These are phyloP conservation scores for Centella asiatica DNA, from an alignment of 129 eudicot genomes.

Conservation along the genomic window DNA sequence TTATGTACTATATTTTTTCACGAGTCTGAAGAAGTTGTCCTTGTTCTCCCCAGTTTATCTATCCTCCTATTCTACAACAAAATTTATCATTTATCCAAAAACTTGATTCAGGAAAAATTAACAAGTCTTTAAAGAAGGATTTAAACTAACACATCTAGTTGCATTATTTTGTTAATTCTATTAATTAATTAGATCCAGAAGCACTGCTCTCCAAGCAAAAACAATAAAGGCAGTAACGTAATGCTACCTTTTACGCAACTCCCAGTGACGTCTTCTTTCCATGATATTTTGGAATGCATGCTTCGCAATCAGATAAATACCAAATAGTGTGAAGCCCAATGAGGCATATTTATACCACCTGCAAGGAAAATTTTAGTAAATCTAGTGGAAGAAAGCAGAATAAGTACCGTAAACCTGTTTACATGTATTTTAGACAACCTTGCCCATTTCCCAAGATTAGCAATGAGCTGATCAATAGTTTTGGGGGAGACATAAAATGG, in stretches of 20 bases:
- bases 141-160: too few relatives aligned
- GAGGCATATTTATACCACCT: conserved; percentile 92
- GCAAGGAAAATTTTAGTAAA: conserved; percentile 14
- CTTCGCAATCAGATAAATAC: conserved; percentile 68
- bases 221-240: background rate
- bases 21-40: background rate
- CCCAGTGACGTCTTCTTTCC: conserved; percentile 92
- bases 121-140: too few relatives aligned
- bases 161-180: background rate
- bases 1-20: background rate
- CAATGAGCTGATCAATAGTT: conserved; percentile 81
- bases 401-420: background rate
- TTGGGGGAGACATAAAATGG: conserved; percentile 89
- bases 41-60: background rate
- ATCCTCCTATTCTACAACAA: background rate
- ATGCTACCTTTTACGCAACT: conserved; percentile 62
- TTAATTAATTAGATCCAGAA: background rate
- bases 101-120: too few relatives aligned
- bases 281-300: conserved; percentile 52
- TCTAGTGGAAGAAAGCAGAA: background rate
- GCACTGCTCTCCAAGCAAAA: conserved; percentile 11
- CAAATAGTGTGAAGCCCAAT: conserved; percentile 61
- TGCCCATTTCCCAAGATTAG: conserved; percentile 90
- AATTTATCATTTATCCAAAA: too few relatives aligned
- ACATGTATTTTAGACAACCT: conserved; percentile 31